Evolutionary conservation across 2,329 filamentous ascomycete genomes (phyloP).

Genomic region (Colletotrichum simmondsii): DNA sequence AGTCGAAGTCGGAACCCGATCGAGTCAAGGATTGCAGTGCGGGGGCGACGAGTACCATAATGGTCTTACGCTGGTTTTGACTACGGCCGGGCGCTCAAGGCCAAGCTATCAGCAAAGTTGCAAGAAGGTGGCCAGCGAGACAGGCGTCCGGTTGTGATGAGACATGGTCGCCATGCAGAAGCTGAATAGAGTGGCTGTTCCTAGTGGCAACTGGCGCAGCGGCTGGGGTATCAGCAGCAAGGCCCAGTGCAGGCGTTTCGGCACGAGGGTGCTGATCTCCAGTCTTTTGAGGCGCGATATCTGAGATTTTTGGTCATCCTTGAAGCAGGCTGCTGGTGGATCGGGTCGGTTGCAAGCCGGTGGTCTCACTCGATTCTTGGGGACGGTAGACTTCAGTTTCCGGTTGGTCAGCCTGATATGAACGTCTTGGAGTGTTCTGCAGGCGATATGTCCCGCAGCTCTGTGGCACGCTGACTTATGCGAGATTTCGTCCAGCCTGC

Average conservation of each 20-base stretch:
- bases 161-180: background rate
- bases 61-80: background rate
- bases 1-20: background rate
- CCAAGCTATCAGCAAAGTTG: background rate
- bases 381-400: background rate
- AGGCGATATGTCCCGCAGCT: background rate
- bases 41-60: background rate
- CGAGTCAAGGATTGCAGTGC: background rate
- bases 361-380: background rate
- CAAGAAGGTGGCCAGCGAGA: background rate
- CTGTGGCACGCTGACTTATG: background rate
- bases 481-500: background rate
- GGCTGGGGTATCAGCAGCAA: background rate
- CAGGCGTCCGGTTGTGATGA: background rate
- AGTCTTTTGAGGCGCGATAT: background rate
- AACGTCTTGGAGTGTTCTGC: background rate
- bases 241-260: background rate
- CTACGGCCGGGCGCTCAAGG: background rate
- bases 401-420: background rate
- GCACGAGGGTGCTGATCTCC: background rate
- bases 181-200: background rate
- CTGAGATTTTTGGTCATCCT: background rate
- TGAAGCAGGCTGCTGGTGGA: background rate
- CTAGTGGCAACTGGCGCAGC: background rate
- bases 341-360: background rate